Evolutionary conservation across 2,329 filamentous ascomycete species (phyloP).

Genomic region (Colletotrichum brevisporum): DNA sequence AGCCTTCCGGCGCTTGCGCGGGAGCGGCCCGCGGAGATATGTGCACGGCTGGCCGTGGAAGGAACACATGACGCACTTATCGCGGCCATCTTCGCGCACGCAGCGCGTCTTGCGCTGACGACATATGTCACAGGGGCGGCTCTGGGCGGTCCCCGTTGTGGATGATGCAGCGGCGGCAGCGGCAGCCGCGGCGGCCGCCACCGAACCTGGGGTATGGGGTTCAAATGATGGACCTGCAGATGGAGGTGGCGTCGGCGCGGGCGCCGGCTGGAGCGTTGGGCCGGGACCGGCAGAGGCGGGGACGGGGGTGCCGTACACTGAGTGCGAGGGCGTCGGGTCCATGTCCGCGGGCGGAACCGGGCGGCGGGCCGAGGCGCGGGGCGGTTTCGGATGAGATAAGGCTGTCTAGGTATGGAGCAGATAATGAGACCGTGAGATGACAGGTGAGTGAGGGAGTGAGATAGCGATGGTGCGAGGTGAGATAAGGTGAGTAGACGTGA

Average conservation of each 20-base stretch:
- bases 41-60: slow-evolving; percentile 79
- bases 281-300: slow-evolving; percentile 19
- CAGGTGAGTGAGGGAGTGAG: slow-evolving; percentile 12
- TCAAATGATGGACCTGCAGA: no score
- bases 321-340: slow-evolving; percentile 33
- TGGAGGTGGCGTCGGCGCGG: slow-evolving; percentile 3
- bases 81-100: slow-evolving; percentile 71
- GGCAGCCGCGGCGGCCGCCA: not conserved
- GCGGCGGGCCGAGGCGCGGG: slow-evolving; percentile 22
- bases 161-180: slow-evolving; percentile 7
- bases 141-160: slow-evolving; percentile 34
- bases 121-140: slow-evolving; percentile 74
- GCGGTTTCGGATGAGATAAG: slow-evolving; percentile 20
- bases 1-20: slow-evolving; percentile 48
- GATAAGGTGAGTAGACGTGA: slow-evolving; percentile 9
- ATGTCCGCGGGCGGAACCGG: slow-evolving; percentile 35
- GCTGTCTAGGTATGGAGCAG: not conserved
- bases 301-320: slow-evolving; percentile 27
- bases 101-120: slow-evolving; percentile 76
- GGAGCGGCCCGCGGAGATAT: slow-evolving; percentile 63
- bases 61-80: slow-evolving; percentile 74
- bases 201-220: not conserved
- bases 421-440: not conserved
- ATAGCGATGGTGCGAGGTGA: slow-evolving; percentile 17
- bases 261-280: slow-evolving; percentile 25